phyloP scores from a whole-genome alignment of 768 basidiomycete genomes.

The Hypholoma fasciculare region DNA sequence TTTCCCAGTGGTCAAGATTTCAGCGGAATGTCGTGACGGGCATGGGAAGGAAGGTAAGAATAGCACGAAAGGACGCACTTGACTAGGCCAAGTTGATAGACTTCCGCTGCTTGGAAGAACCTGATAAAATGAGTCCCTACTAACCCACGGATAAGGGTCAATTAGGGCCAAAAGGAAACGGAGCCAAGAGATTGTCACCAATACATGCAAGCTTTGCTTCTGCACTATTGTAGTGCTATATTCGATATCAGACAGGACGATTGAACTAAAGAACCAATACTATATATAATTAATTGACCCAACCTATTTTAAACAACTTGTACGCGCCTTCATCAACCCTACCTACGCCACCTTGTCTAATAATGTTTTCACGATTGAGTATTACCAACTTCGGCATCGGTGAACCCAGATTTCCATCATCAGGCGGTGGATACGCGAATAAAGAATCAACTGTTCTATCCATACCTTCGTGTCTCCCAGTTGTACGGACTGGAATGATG shows the following conservation, averaged over 20 bases:
- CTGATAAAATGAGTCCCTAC: no score
- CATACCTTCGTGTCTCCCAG: slow-evolving; percentile 63
- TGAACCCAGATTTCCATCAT: neutral
- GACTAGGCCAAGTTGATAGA: neutral
- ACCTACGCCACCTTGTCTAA: slow-evolving; percentile 54
- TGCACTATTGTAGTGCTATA: neutral
- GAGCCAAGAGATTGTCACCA: no score
- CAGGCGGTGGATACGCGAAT: slow-evolving; percentile 35
- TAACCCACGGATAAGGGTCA: no score
- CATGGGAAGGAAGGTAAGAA: neutral
- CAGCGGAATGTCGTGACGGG: neutral
- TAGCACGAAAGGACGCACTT: neutral
- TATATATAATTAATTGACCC: slow-evolving; percentile 33
- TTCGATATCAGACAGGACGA: neutral
- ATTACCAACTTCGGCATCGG: slow-evolving; percentile 39
- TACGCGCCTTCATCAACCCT: slow-evolving; percentile 73
- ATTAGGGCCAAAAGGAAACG: no score
- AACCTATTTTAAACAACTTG: slow-evolving; percentile 70
- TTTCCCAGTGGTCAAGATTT: neutral
- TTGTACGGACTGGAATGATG: slow-evolving; percentile 67
- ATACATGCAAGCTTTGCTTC: no score
- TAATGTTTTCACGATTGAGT: slow-evolving; percentile 45
- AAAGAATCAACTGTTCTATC: slow-evolving; percentile 53
- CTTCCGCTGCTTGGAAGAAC: no score
- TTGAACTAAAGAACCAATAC: neutral